A percentile compares a stretch with the other conserved stretches of the same genome.
Conservation (phyloP, 805 yeast genomes). For the Kregervanrija delftensis region DNA sequence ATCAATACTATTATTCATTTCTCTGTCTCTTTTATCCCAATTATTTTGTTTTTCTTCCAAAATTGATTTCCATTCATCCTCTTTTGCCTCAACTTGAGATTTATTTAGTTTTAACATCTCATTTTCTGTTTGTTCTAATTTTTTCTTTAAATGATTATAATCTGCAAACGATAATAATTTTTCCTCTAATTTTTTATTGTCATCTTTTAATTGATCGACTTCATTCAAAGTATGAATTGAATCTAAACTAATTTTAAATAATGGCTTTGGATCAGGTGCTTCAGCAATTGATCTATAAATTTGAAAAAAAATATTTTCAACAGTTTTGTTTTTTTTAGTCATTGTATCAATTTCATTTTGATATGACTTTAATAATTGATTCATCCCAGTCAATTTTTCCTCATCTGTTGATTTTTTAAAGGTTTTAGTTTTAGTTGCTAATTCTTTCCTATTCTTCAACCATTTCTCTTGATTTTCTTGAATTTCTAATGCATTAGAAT, state of each 20-base stretch:
- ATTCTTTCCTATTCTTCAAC: conserved; percentile 60
- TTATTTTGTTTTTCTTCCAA: conserved; percentile 68
- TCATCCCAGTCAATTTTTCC: conserved; percentile 59
- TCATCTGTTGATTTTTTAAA: conserved; percentile 68
- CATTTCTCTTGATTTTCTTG: conserved; percentile 65
- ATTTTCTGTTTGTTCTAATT: conserved; percentile 55
- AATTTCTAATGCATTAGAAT: conserved; percentile 65
- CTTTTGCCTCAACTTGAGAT: conserved; percentile 58
- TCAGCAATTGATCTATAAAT: conserved; percentile 74
- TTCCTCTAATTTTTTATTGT: conserved; percentile 45
- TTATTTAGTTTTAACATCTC: conserved; percentile 49
- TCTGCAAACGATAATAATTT: conserved; percentile 63
- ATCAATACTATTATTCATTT: conserved; percentile 42
- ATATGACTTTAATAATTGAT: conserved; percentile 64
- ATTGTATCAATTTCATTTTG: conserved; percentile 84
- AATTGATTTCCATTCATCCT: conserved; percentile 59
- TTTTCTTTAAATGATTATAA: conserved; percentile 65
- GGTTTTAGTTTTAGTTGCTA: conserved; percentile 80
- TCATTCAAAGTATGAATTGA: conserved; percentile 46
- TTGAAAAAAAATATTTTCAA: conserved; percentile 68
- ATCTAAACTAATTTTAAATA: conserved; percentile 64
- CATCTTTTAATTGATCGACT: conserved; percentile 41
- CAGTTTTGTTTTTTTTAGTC: conserved; percentile 67
- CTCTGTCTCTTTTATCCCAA: conserved; percentile 56
- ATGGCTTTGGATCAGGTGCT: conserved; percentile 88